Percentiles rank a stretch among this genome's conserved stretches.
Evolutionary conservation across 2,329 filamentous ascomycete genomes (phyloP).

Genomic region (Hypomyces perniciosus): DNA sequence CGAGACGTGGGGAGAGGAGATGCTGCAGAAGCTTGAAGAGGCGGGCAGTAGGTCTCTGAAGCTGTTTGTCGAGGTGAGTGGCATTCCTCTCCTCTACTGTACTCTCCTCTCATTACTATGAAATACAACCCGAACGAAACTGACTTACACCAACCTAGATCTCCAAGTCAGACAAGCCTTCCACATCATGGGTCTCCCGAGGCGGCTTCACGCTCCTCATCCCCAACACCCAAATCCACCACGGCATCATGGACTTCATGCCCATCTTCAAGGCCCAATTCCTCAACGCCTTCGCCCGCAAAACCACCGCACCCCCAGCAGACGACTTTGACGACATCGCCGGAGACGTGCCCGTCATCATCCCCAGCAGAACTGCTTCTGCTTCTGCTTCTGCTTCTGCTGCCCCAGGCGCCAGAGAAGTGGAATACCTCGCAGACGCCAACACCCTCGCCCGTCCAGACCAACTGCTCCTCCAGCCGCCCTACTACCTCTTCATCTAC

Average conservation of each 20-base stretch:
- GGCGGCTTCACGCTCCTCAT: slow-evolving; percentile 34
- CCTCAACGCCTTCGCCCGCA: slow-evolving; percentile 27
- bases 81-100: not conserved
- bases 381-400: not conserved
- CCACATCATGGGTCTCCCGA: slow-evolving; percentile 33
- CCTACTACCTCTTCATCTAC: slow-evolving; percentile 41
- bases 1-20: slow-evolving; percentile 35
- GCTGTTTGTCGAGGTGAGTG: slow-evolving; percentile 32
- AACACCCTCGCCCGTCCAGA: slow-evolving; percentile 40
- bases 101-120: not conserved
- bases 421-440: slow-evolving; percentile 34
- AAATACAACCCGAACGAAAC: not conserved
- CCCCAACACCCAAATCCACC: slow-evolving; percentile 26
- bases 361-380: not conserved
- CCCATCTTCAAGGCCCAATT: slow-evolving; percentile 31
- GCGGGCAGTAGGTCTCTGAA: slow-evolving; percentile 21
- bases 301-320: slow-evolving; percentile 23
- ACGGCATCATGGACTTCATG: slow-evolving; percentile 27
- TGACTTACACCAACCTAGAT: slow-evolving; percentile 11
- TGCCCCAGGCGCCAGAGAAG: not conserved
- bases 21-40: slow-evolving; percentile 32
- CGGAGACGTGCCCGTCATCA: not conserved
- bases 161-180: slow-evolving; percentile 22
- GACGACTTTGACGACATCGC: not conserved
- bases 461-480: slow-evolving; percentile 40